Evolutionary conservation across 1,284 basidiomycete species (phyloP).

Genomic region (Pterulicium gracile): DNA sequence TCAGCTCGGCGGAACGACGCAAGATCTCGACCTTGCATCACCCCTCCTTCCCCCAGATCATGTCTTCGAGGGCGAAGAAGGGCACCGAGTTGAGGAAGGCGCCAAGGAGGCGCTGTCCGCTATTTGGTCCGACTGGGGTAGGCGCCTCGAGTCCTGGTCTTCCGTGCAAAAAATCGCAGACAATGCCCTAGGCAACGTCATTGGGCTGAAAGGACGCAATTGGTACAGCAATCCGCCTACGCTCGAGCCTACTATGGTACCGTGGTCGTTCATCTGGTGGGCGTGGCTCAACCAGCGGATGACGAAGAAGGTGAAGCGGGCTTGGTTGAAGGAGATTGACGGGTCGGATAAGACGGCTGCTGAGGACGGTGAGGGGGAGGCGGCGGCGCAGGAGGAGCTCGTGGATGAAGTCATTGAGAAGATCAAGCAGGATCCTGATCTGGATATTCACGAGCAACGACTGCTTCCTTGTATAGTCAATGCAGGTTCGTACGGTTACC

Average conservation of each 20-base stretch:
- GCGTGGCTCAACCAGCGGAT: constrained; percentile 27
- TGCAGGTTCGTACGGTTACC: constrained; percentile 35
- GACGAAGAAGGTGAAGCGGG: constrained; percentile 32
- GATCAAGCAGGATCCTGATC: constrained; percentile 60
- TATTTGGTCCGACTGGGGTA: constrained; percentile 71
- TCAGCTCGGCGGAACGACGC: constrained; percentile 60
- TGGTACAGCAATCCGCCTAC: constrained; percentile 21
- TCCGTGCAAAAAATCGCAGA: constrained; percentile 63
- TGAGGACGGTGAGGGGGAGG: constrained; percentile 28
- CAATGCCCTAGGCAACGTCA: constrained; percentile 54
- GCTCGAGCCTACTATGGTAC: constrained; percentile 46
- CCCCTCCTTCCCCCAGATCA: constrained; percentile 7
- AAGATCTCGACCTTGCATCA: constrained; percentile 22
- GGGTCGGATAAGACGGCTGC: constrained; percentile 21
- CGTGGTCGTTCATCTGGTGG: constrained; percentile 61
- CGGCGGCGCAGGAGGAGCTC: constrained; percentile 24
- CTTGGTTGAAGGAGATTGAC: constrained; percentile 48
- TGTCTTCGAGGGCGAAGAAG: constrained; percentile 4
- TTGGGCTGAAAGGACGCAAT: constrained; percentile 27
- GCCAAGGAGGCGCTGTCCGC: constrained; percentile 18
- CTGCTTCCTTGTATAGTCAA: constrained; percentile 80
- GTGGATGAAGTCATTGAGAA: constrained; percentile 66
- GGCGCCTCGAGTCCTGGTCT: constrained; percentile 53
- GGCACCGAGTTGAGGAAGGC: not conserved
- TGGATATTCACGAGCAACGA: constrained; percentile 70